phyloP scores from a whole-genome alignment of 257 asterid genomes.

The Lavandula angustifolia region DNA sequence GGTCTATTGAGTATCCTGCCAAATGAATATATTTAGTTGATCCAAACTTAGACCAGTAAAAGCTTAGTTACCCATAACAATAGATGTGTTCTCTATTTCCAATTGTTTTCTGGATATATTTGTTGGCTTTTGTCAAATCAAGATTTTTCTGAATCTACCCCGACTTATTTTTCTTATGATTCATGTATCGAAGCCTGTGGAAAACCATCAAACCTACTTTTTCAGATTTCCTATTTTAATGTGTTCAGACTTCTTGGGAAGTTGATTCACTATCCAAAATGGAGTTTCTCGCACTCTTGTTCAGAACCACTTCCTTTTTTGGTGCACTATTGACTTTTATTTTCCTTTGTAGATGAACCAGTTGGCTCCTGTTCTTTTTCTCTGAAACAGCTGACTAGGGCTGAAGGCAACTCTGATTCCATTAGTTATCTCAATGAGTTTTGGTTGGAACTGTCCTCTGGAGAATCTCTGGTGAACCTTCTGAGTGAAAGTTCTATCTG shows the following conservation, averaged over 20 bases:
- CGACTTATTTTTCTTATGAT: not conserved
- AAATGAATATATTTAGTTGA: slow-evolving; percentile 3
- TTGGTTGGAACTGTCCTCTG: slow-evolving; percentile 69
- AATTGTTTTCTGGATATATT: not conserved
- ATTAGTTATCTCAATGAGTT: slow-evolving; percentile 44
- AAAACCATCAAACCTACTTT: slow-evolving; percentile 20
- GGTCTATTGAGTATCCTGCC: slow-evolving; percentile 6
- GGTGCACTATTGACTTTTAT: slow-evolving; percentile 28
- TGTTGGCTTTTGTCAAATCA: slow-evolving; percentile 14
- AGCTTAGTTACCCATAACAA: slow-evolving; percentile 7
- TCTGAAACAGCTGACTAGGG: slow-evolving; percentile 50
- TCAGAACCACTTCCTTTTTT: slow-evolving; percentile 4
- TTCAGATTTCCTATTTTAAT: slow-evolving; percentile 4
- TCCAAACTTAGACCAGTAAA: not conserved
- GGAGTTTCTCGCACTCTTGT: not conserved
- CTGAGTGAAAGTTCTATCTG: slow-evolving; percentile 22
- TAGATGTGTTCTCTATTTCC: not conserved
- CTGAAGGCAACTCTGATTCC: slow-evolving; percentile 41
- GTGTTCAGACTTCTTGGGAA: slow-evolving; percentile 12
- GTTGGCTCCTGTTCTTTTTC: slow-evolving; percentile 69
- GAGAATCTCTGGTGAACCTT: slow-evolving; percentile 60
- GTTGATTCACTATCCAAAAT: not conserved
- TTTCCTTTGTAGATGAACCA: slow-evolving; percentile 59
- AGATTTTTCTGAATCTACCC: slow-evolving; percentile 8
- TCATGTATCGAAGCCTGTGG: slow-evolving; percentile 3